phyloP scores from a whole-genome alignment of 139 green algal genomes.

The Coelastrella sp. region DNA sequence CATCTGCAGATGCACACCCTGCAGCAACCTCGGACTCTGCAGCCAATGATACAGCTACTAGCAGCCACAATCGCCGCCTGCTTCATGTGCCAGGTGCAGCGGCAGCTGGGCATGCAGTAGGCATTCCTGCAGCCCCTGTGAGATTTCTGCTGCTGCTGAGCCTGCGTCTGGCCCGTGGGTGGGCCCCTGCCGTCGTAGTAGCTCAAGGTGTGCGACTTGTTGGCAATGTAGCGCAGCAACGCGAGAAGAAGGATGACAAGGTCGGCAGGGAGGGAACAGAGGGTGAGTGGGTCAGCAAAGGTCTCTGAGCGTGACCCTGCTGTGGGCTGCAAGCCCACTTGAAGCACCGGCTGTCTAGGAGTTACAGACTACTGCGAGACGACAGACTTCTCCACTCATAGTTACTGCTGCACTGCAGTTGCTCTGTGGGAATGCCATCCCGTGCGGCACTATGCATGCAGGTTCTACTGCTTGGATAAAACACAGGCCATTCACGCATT shows the following conservation, averaged over 20 bases:
- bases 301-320: neutral
- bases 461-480: neutral
- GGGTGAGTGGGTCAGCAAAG: neutral
- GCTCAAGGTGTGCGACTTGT: conserved; percentile 37
- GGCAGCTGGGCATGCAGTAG: neutral
- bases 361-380: neutral
- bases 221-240: conserved; percentile 24
- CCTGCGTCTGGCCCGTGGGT: conserved; percentile 27
- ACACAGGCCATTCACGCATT: too few species aligned
- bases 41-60: neutral
- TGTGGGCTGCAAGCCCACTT: neutral
- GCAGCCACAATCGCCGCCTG: neutral
- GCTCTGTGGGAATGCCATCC: too few species aligned
- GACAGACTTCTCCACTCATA: neutral
- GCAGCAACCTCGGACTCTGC: neutral
- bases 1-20: neutral
- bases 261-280: conserved; percentile 31
- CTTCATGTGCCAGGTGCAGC: neutral
- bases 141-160: conserved; percentile 8
- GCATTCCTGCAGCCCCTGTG: neutral
- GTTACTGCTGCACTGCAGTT: neutral
- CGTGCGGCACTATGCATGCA: too few species aligned
- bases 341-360: neutral
- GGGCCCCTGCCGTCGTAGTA: conserved; percentile 39
- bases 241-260: neutral